Evolutionary conservation across 2,329 filamentous ascomycete species (phyloP).

Genomic region (Calonectria multiphialidica): DNA sequence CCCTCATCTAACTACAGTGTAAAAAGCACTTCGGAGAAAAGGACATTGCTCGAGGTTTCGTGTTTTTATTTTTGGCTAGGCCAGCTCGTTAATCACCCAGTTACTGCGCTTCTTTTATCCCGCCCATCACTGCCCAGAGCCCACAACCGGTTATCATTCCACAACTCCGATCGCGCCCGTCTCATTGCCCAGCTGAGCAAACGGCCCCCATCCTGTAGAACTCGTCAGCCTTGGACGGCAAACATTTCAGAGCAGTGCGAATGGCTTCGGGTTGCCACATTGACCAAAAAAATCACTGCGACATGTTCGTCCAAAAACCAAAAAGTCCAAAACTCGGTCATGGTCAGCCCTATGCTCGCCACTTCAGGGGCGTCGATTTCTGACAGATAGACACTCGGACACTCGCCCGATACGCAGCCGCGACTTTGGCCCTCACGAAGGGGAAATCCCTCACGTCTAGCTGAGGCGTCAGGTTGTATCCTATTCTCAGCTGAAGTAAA

Average conservation of each 20-base stretch:
- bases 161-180: constrained; percentile 9
- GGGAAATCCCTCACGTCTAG: constrained; percentile 2
- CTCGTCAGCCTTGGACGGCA: constrained; percentile 22
- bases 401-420: background rate
- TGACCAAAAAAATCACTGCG: background rate
- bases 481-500: background rate
- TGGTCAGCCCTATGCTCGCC: background rate
- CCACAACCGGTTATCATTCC: constrained; percentile 2
- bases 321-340: background rate
- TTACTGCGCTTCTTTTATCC: background rate
- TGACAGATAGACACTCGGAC: background rate
- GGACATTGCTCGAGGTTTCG: background rate
- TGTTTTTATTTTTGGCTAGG: background rate
- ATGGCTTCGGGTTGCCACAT: background rate
- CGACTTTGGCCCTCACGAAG: background rate
- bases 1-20: constrained; percentile 1
- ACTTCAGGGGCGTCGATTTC: background rate
- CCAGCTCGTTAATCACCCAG: background rate
- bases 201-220: constrained; percentile 19
- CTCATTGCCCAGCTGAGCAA: constrained; percentile 8
- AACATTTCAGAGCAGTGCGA: background rate
- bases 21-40: background rate
- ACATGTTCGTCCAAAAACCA: background rate
- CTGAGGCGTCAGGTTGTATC: background rate
- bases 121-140: background rate